A percentile compares a stretch with the other conserved stretches of the same genome.
Evolutionary conservation across 495 filamentous ascomycete genomes (phyloP).

Genomic region (Daldinia bambusicola): DNA sequence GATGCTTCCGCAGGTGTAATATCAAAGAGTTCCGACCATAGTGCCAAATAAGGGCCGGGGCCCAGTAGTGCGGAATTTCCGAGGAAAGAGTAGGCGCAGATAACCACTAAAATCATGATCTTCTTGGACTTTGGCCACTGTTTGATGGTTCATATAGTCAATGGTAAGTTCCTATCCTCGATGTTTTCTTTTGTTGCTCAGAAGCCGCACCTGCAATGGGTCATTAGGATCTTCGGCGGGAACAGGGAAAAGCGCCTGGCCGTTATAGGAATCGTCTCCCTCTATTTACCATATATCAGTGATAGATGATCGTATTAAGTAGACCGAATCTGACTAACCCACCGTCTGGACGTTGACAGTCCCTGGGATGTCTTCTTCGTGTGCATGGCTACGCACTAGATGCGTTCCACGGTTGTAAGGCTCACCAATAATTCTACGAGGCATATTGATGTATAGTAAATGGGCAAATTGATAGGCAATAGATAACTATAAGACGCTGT

Average conservation of each 20-base stretch:
- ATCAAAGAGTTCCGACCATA: constrained; percentile 62
- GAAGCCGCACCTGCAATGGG: constrained; percentile 58
- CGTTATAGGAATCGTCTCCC: constrained; percentile 68
- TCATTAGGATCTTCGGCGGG: constrained; percentile 70
- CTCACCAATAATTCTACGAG: not conserved
- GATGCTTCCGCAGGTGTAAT: constrained; percentile 62
- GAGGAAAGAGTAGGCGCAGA: constrained; percentile 66
- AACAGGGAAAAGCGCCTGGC: constrained; percentile 69
- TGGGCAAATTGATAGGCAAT: not conserved
- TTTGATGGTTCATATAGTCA: not conserved
- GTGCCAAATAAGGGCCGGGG: constrained; percentile 64
- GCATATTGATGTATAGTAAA: constrained; percentile 1
- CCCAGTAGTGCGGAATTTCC: constrained; percentile 65
- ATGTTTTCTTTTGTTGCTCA: not conserved
- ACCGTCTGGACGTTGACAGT: constrained; percentile 64
- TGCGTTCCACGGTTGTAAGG: constrained; percentile 18
- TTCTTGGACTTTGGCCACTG: constrained; percentile 68
- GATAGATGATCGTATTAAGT: not conserved
- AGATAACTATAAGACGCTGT: not conserved
- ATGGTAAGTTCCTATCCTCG: not conserved
- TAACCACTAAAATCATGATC: constrained; percentile 63
- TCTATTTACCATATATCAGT: constrained; percentile 44
- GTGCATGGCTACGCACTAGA: constrained; percentile 60
- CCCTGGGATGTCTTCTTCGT: constrained; percentile 67
- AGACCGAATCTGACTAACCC: constrained; percentile 29